Evolutionary conservation across 1,284 basidiomycete genomes (phyloP).

Genomic region (Schizophyllum amplum): DNA sequence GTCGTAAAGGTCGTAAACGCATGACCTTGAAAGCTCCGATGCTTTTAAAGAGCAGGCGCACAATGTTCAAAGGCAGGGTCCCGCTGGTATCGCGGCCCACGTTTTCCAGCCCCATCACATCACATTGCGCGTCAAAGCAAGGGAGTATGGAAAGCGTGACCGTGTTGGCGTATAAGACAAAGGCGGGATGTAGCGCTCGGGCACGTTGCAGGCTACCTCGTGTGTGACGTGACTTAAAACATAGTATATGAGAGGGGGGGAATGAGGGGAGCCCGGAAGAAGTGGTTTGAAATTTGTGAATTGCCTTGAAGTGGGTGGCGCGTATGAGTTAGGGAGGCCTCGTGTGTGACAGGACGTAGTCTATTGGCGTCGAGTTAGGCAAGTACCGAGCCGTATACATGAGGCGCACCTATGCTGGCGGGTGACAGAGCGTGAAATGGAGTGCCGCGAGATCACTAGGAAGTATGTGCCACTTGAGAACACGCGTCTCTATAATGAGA

Average conservation of each 20-base stretch:
- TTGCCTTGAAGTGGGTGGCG: too few species aligned
- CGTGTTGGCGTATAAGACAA: background rate
- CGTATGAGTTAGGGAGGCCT: too few species aligned
- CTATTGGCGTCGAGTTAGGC: background rate
- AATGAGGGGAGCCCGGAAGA: too few species aligned
- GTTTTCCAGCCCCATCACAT: background rate
- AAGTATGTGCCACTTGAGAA: background rate
- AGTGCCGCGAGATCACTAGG: background rate
- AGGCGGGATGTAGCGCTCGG: background rate
- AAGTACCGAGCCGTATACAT: background rate
- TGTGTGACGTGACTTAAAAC: background rate
- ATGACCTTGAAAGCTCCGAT: background rate
- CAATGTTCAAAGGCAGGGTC: background rate
- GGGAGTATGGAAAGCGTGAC: background rate
- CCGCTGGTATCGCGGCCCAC: background rate
- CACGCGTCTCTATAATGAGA: conserved; percentile 17
- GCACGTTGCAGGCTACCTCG: background rate
- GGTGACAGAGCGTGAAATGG: background rate
- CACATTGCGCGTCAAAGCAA: background rate
- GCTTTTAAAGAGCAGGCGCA: background rate
- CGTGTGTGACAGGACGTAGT: background rate
- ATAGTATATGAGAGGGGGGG: too few species aligned
- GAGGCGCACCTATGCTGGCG: background rate
- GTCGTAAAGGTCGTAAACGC: background rate
- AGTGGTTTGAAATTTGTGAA: too few species aligned